phyloP scores from a whole-genome alignment of 2,329 filamentous ascomycete species.

The Rachicladosporium sp. region DNA sequence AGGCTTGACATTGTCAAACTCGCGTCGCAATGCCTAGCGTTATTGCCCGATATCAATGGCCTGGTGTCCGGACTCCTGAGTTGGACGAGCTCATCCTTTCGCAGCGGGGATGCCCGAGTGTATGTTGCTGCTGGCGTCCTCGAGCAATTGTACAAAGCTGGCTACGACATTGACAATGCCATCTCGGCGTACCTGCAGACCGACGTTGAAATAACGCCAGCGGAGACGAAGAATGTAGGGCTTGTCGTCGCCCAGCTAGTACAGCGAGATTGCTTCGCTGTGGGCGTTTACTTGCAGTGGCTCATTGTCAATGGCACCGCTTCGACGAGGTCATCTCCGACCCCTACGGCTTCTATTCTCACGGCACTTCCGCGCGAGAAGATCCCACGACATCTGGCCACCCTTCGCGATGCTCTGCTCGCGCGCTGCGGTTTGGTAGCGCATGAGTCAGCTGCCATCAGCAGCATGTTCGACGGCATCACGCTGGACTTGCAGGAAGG shows the following conservation, averaged over 20 bases:
- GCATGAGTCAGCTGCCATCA: neutral
- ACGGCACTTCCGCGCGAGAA: slow-evolving; percentile 55
- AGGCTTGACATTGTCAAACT: slow-evolving; percentile 43
- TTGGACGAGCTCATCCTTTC: slow-evolving; percentile 74
- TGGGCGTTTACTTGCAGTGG: slow-evolving; percentile 76
- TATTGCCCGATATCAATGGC: slow-evolving; percentile 47
- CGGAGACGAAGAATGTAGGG: slow-evolving; percentile 47
- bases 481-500: slow-evolving; percentile 27
- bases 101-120: slow-evolving; percentile 59
- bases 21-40: slow-evolving; percentile 48
- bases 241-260: slow-evolving; percentile 71
- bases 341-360: slow-evolving; percentile 46
- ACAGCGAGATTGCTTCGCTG: slow-evolving; percentile 62
- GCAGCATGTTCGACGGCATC: neutral
- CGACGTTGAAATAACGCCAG: slow-evolving; percentile 4
- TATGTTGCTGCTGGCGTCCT: slow-evolving; percentile 65
- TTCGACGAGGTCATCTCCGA: slow-evolving; percentile 35
- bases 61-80: slow-evolving; percentile 58
- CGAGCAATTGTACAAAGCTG: slow-evolving; percentile 50
- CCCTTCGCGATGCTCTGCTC: slow-evolving; percentile 54
- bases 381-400: slow-evolving; percentile 43
- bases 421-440: slow-evolving; percentile 43
- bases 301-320: slow-evolving; percentile 62
- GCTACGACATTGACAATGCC: slow-evolving; percentile 54
- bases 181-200: slow-evolving; percentile 53